Base-by-base conservation (phyloP, 192 early-diverging fungal species). In the Podila horticola region DNA sequence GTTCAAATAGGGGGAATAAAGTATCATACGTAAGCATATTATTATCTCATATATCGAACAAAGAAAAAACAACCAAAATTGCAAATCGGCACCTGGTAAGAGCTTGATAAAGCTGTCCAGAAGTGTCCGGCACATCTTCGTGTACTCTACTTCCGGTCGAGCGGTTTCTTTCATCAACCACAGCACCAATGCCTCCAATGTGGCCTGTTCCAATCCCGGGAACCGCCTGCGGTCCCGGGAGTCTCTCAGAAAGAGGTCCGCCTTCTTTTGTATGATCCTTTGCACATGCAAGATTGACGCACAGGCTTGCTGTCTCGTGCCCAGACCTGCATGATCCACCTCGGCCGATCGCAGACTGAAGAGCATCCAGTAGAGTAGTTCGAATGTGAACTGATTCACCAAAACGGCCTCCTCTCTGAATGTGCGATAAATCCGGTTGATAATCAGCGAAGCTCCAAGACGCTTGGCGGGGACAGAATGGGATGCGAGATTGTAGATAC, bases 341-440 rank as follows among this genome's bases (percentile, higher is more conserved):
- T 92, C 88, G 5, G 91, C 84, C 20, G 94, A 50, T 64, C 82
- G 77, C 69, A 95, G 75, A 68, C 85, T 88, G 55, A 88, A 85
- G 33, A 94, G 67, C 26, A 94, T 83, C 74, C 91, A 81, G 72
- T 91, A 92, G 8, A 94, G 62, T 2, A 94, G 69, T 67, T 94
- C 92, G 67, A 95, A 79, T 0, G 90, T 84, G 65, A 90, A 94
- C 22, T 91, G 85, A 61, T 92, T 85, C 28, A 95, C 84, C 11
- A 94, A 64, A 9, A 85, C 34, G 2, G 74, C 75, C 64, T 94
- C 90, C 72, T 94, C 94, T 24, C 93, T 86, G 62, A 91, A 91
- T 19, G 87, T 52, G 24, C 87, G 83, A 68, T 95, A 95, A 30
- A 95, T 91, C 11, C 87, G 68, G 71, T 93, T 94, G 62, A 95